These are phyloP conservation scores for Aschersonia sp. DNA, from an alignment of 2,329 filamentous ascomycete genomes.

Conservation along the genomic window DNA sequence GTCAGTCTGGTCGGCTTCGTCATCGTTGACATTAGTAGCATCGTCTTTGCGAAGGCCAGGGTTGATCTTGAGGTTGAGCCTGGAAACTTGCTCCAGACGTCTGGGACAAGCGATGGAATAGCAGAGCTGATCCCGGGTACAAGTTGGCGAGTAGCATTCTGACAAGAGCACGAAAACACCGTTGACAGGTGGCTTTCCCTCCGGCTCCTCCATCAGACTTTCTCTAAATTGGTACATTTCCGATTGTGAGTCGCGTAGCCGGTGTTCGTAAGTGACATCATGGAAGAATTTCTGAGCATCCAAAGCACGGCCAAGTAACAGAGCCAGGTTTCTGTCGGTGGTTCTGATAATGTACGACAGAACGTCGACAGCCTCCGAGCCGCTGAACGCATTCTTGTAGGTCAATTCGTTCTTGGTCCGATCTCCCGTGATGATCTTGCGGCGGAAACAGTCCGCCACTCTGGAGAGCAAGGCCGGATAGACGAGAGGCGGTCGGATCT, in stretches of 20 bases:
- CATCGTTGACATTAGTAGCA: conserved; percentile 50
- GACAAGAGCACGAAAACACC: conserved; percentile 93
- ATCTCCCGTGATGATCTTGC: conserved; percentile 74
- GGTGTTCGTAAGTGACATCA: conserved; percentile 95
- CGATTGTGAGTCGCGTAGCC: conserved; percentile 79
- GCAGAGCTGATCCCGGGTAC: conserved; percentile 85
- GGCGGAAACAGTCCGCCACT: conserved; percentile 83
- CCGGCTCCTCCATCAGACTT: conserved; percentile 72
- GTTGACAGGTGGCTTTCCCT: conserved; percentile 63
- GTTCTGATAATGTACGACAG: conserved; percentile 96
- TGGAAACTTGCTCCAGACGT: conserved; percentile 84
- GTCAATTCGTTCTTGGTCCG: conserved; percentile 92
- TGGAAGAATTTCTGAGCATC: conserved; percentile 99
- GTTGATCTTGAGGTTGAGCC: conserved; percentile 84
- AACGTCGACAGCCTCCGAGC: conserved; percentile 87
- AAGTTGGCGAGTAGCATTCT: conserved; percentile 96
- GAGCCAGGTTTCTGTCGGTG: conserved; percentile 83
- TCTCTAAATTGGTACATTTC: conserved; percentile 97
- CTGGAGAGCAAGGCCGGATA: conserved; percentile 90
- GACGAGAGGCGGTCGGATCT: conserved; percentile 65
- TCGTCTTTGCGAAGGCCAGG: conserved; percentile 63
- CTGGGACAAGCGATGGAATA: conserved; percentile 96
- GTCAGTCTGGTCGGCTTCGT: conserved; percentile 70
- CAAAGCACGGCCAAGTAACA: conserved; percentile 78
- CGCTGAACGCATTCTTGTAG: conserved; percentile 95